Evolutionary conservation across 441 rosid species (phyloP), one percentile per base, ranked within the genome.

Genomic region (Dalechampia spathulata): DNA sequence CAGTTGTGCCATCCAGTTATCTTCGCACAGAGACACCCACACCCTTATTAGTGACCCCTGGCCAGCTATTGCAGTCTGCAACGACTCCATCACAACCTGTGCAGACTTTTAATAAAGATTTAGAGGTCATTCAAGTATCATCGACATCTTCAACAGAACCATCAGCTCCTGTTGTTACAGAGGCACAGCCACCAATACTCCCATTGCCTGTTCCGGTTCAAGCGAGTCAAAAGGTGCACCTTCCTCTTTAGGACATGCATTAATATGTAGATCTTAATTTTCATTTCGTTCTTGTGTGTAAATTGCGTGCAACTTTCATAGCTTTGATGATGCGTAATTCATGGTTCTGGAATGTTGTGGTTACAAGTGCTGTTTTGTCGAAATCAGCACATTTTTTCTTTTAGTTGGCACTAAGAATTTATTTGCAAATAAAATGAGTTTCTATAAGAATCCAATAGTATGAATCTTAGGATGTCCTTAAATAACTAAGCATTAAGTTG

Each of bases 151-250:
- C 64, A 61, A 28, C 75, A 51, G 81, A 78, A 72, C 74, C 80
- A 70, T 69, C 78, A 52, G 70, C 62, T 38, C 67, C 86, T 3
- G 49, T 59, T 51, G 70, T 67, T 17, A 62, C 75, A 6, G 89
- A 77, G 74, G 72, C 78, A 58, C 89, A 83, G 72, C 95, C 90
- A 17, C 93, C 96, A 19, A 78, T 91, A 55, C 75, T 91, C 69
- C 89, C 98, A 45, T 74, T 85, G 66, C 98, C 96, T 54, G 72
- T 79, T 37, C 75, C 79, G 51, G 77, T 80, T 43, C 72, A 74
- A 43, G 58, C 78, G 55, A 61, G 49, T 60, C 73, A 79, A n/a
- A 75, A 69, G 85, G 87, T 84, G 22, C 12, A 39, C 50, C 6
- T 41, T 43, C 4, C 10, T 10, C 17, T 10, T 7, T 16, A 23